Evolutionary conservation across 2,329 filamentous ascomycete species (phyloP).

Genomic region (Sporothrix curviconia): DNA sequence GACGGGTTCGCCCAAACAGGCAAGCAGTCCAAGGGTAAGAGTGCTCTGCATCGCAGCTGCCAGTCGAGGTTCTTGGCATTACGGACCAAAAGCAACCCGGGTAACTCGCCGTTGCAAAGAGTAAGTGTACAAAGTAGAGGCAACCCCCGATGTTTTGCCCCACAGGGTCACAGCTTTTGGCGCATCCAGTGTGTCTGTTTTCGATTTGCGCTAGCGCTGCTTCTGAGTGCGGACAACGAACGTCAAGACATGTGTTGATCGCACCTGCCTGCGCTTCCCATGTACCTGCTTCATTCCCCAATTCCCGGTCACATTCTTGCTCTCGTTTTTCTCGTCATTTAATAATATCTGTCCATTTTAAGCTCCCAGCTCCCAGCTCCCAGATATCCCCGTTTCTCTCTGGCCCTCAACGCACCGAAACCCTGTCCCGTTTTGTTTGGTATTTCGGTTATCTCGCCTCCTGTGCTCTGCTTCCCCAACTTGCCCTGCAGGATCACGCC

Average conservation of each 20-base stretch:
- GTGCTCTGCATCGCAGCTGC: background rate
- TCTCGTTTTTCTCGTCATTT: too few species aligned
- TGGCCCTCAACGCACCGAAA: too few species aligned
- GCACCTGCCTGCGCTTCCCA: background rate
- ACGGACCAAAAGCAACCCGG: background rate
- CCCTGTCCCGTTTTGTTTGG: too few species aligned
- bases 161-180: conserved; percentile 6
- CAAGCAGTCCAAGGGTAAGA: too few species aligned
- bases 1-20: too few species aligned
- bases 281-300: background rate
- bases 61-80: background rate
- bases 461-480: background rate
- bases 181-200: conserved; percentile 1
- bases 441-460: background rate
- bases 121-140: background rate
- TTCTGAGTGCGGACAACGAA: background rate
- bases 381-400: too few species aligned
- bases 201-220: conserved; percentile 1
- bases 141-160: background rate
- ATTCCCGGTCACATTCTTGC: too few species aligned
- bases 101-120: conserved; percentile 1
- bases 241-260: background rate
- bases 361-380: too few species aligned
- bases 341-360: too few species aligned
- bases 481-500: background rate